Base-by-base conservation (phyloP, 2,329 filamentous ascomycete genomes). In the Piedraia hortae region DNA sequence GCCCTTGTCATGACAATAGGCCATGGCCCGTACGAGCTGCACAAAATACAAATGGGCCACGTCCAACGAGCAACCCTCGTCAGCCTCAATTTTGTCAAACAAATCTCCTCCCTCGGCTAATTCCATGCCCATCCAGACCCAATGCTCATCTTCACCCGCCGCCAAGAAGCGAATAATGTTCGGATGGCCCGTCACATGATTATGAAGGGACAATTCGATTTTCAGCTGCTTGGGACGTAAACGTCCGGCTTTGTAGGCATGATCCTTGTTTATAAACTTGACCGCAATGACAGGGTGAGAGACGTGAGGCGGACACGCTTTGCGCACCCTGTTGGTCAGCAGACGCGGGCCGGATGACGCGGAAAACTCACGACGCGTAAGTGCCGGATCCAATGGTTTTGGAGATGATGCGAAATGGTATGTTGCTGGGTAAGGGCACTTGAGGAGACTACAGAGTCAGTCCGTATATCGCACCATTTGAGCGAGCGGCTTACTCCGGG, bases 111-210 rank as follows among this genome's bases (percentile, higher is more conserved):
- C 85, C 36, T 88, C 75, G 20, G 85, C 85, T 34, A 75, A 70
- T 46, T 97, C 85, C 78, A 97, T 91, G 17, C 80, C 82, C 35
- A 97, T 90, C 85, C 85, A 97, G 34, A 73, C 64, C 82, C 85
- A 97, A 10, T 68, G 50, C 0, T 56, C 39, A 42, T 97, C 80
- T 44, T 91, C 75, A 24, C 78, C 82, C 2, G 69, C 72, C 18
- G 71, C 68, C 35, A 88, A 78, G 59, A 77, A 91, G 40, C 77
- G 70, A 37, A 97, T 91, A 32, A 97, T 71, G 45, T 97, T 90
- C 24, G 69, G 64, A 42, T 97, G 88, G 32, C 74, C 68, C 24
- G 31, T 34, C 24, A 93, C 68, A 39, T 82, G 71, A 22, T 67
- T 69, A 50, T 97, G 85, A 10, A 97, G 58, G 3, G 73, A 72